Percentiles rank a stretch among this genome's conserved stretches.
phyloP scores from a whole-genome alignment of 2,329 filamentous ascomycete genomes.

The Cordyceps militaris region DNA sequence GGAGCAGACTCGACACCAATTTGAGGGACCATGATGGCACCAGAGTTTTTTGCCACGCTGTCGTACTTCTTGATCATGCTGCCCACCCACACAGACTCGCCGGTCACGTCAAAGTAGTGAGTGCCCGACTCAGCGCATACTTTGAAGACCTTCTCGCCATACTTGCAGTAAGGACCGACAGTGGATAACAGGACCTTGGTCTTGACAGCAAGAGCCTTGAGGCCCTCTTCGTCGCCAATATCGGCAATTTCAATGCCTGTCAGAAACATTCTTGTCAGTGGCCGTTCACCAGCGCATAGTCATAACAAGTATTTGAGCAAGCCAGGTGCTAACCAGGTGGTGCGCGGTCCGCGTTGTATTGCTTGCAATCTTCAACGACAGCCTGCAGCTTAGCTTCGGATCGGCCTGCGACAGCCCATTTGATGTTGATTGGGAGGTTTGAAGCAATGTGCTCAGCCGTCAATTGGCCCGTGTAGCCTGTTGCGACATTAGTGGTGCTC shows the following conservation, averaged over 20 bases:
- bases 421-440: conserved; percentile 65
- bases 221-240: conserved; percentile 37
- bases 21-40: conserved; percentile 55
- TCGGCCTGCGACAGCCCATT: conserved; percentile 83
- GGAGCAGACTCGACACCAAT: conserved; percentile 56
- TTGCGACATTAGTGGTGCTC: background rate
- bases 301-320: background rate
- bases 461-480: conserved; percentile 77
- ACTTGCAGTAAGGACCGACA: conserved; percentile 50
- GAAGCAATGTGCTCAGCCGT: conserved; percentile 68
- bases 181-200: conserved; percentile 50
- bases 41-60: conserved; percentile 41
- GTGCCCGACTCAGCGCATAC: conserved; percentile 57
- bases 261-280: background rate
- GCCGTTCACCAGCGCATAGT: background rate
- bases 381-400: conserved; percentile 67
- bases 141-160: conserved; percentile 53
- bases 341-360: conserved; percentile 59
- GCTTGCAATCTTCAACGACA: conserved; percentile 59
- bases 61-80: conserved; percentile 56
- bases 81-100: conserved; percentile 51
- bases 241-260: conserved; percentile 47
- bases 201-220: conserved; percentile 46
- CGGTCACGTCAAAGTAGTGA: conserved; percentile 58
- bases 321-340: conserved; percentile 52